These are phyloP conservation scores for Xylaria sp. DNA, from an alignment of 2,329 filamentous ascomycete genomes.

Conservation along the genomic window DNA sequence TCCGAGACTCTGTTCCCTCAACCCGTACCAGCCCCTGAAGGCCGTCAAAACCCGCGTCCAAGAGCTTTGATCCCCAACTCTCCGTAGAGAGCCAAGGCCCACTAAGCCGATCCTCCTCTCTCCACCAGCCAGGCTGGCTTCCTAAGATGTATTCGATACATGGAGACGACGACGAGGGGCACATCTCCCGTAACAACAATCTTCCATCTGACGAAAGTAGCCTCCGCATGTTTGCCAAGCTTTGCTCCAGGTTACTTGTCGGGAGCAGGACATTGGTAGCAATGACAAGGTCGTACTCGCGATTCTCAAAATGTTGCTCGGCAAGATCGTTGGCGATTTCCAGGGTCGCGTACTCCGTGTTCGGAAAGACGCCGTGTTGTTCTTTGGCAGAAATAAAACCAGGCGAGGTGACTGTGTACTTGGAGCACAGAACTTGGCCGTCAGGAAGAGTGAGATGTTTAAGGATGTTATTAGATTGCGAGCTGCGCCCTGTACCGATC, in stretches of 20 bases:
- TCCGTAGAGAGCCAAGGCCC: slow-evolving; percentile 32
- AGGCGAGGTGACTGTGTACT: slow-evolving; percentile 14
- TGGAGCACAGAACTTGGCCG: slow-evolving; percentile 13
- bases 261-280: slow-evolving; percentile 29
- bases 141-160: slow-evolving; percentile 38
- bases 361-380: slow-evolving; percentile 3
- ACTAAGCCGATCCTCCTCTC: slow-evolving; percentile 28
- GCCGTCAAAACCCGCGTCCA: slow-evolving; percentile 31
- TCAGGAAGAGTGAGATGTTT: slow-evolving; percentile 6
- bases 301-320: slow-evolving; percentile 29
- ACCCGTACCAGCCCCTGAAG: too few species aligned
- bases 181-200: slow-evolving; percentile 36
- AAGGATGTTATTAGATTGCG: slow-evolving; percentile 3
- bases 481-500: slow-evolving; percentile 12
- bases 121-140: slow-evolving; percentile 40
- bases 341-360: slow-evolving; percentile 24
- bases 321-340: slow-evolving; percentile 26
- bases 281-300: slow-evolving; percentile 30
- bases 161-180: slow-evolving; percentile 22
- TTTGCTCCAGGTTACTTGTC: slow-evolving; percentile 18
- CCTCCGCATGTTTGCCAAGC: slow-evolving; percentile 22
- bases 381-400: slow-evolving; percentile 18
- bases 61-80: slow-evolving; percentile 34
- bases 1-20: slow-evolving; percentile 19
- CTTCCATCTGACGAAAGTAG: slow-evolving; percentile 35